phyloP scores from a whole-genome alignment of 495 filamentous ascomycete genomes.

The Delitschia confertaspora region DNA sequence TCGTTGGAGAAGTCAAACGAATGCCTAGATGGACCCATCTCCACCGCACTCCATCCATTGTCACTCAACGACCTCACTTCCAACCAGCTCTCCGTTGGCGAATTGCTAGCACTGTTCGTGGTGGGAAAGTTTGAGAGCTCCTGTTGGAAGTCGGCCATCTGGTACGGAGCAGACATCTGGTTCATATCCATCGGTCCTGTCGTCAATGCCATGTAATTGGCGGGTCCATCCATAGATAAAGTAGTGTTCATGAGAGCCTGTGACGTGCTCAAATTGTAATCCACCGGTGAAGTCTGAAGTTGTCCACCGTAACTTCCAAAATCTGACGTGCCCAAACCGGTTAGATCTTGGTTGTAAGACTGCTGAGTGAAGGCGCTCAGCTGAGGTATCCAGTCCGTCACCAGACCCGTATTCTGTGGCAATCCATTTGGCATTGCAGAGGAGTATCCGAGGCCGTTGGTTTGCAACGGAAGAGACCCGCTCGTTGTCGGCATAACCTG shows the following conservation, averaged over 20 bases:
- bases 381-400: conserved; percentile 17
- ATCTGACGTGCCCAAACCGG: conserved; percentile 5
- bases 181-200: conserved; percentile 20
- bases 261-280: conserved; percentile 20
- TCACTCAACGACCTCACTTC: conserved; percentile 82
- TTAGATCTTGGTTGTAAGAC: conserved; percentile 8
- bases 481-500: conserved; percentile 3
- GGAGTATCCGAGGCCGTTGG: conserved; percentile 7
- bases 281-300: conserved; percentile 27
- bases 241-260: conserved; percentile 20
- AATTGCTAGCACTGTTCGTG: conserved; percentile 52
- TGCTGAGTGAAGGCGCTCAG: conserved; percentile 15
- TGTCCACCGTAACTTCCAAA: conserved; percentile 10
- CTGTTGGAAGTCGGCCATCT: conserved; percentile 19
- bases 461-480: conserved; percentile 16
- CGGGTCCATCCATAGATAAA: conserved; percentile 5
- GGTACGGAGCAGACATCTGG: conserved; percentile 7
- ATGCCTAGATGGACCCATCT: conserved; percentile 45
- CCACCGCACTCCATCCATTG: conserved; percentile 72
- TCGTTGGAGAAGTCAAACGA: conserved; percentile 46
- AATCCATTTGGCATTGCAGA: conserved; percentile 4
- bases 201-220: conserved; percentile 13
- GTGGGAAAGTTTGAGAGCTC: conserved; percentile 13
- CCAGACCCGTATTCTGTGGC: conserved; percentile 3
- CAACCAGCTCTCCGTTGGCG: conserved; percentile 71